Percentiles rank a stretch among this genome's conserved stretches.
phyloP scores from a whole-genome alignment of 2,329 filamentous ascomycete genomes.

The Sporothrix mexicana region DNA sequence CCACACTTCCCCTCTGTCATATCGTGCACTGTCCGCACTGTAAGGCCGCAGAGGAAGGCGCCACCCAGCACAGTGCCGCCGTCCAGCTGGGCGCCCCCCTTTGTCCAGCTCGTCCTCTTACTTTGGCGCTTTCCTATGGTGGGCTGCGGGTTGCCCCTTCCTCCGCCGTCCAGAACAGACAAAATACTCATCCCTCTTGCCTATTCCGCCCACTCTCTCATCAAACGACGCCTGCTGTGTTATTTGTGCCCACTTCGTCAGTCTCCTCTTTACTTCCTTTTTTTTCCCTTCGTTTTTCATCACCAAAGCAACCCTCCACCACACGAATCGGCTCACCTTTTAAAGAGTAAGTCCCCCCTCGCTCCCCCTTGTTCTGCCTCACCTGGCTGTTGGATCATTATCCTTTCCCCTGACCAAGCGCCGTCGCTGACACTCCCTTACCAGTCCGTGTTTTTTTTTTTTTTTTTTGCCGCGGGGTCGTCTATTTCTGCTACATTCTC shows the following conservation, averaged over 20 bases:
- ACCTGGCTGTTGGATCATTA: neutral
- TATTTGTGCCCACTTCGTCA: conserved; percentile 31
- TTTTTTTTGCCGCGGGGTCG: conserved; percentile 24
- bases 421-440: conserved; percentile 23
- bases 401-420: conserved; percentile 13
- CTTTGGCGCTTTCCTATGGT: conserved; percentile 9
- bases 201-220: conserved; percentile 30
- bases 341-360: conserved; percentile 23
- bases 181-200: conserved; percentile 30
- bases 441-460: conserved; percentile 18
- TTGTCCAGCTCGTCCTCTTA: neutral
- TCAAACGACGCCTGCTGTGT: conserved; percentile 25
- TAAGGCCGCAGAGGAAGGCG: neutral
- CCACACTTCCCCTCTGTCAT: conserved; percentile 29
- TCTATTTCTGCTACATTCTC: neutral
- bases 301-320: conserved; percentile 35
- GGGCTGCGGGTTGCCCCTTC: conserved; percentile 34
- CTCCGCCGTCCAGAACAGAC: conserved; percentile 23
- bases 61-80: conserved; percentile 21
- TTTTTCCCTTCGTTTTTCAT: conserved; percentile 32
- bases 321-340: conserved; percentile 28
- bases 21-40: conserved; percentile 8
- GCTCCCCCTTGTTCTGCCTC: neutral
- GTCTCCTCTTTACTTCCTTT: conserved; percentile 26
- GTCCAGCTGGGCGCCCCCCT: too few species aligned